phyloP scores from a whole-genome alignment of 2,329 filamentous ascomycete species.

The Phaeosphaeriaceae sp. region DNA sequence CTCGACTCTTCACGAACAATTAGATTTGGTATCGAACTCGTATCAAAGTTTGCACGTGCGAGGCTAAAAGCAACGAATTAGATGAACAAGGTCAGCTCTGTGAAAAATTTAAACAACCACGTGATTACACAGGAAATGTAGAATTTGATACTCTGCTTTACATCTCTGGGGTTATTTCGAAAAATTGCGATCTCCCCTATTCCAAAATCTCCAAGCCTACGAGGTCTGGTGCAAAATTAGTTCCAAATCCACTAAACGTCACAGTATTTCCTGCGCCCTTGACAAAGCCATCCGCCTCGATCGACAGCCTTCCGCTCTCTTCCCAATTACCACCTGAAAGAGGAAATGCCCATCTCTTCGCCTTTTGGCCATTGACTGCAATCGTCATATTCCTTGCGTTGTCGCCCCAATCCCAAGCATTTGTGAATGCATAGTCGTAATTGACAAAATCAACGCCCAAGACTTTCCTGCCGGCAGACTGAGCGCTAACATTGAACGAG shows the following conservation, averaged over 20 bases:
- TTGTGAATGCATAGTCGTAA: slow-evolving; percentile 48
- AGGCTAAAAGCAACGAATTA: too few species aligned
- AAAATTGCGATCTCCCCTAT: slow-evolving; percentile 1
- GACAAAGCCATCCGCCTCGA: slow-evolving; percentile 37
- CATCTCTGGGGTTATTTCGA: too few species aligned
- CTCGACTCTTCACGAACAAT: too few species aligned
- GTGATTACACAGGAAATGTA: too few species aligned
- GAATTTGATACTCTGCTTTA: too few species aligned
- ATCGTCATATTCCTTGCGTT: slow-evolving; percentile 49
- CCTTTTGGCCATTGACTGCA: slow-evolving; percentile 45
- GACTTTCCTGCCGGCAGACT: slow-evolving; percentile 35
- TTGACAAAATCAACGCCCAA: slow-evolving; percentile 51
- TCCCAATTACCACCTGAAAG: slow-evolving; percentile 51
- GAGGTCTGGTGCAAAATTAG: slow-evolving; percentile 32
- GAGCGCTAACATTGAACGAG: slow-evolving; percentile 37
- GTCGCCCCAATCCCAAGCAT: slow-evolving; percentile 39
- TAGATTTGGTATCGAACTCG: too few species aligned
- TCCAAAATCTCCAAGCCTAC: slow-evolving; percentile 38
- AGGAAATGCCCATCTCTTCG: slow-evolving; percentile 48
- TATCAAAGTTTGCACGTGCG: too few species aligned
- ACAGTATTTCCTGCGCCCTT: slow-evolving; percentile 31
- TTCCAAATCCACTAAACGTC: slow-evolving; percentile 24
- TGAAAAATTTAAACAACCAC: too few species aligned
- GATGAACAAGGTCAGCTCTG: too few species aligned
- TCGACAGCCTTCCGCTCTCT: slow-evolving; percentile 30